Base-by-base conservation (phyloP, 2,329 filamentous ascomycete species). In the Sordariomycetes sp. region DNA sequence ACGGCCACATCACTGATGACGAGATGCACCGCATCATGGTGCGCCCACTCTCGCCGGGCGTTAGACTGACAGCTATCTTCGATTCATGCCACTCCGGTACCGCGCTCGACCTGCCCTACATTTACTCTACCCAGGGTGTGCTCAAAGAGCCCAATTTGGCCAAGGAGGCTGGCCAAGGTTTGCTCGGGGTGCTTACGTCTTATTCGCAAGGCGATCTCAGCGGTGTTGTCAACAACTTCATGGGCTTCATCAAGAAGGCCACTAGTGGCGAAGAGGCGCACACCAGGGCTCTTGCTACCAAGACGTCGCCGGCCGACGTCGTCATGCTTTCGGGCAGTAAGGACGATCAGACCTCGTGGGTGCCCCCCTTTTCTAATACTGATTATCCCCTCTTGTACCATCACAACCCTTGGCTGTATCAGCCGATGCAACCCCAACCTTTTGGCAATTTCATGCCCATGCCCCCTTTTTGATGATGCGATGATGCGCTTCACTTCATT, bases 251-350 rank as follows among this genome's bases (percentile, higher is more conserved):
- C 64, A 95, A 94, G 67, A 93, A 92, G 58, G 87, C 86, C 9
- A 82, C 84, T 12, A 76, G 66, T 35, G 88, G 90, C 46, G 72
- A 92, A 38, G 79, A 86, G n/a, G 80, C 81, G 6, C 82, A 88
- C 57, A 75, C 87, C 61, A 81, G 80, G 51, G 79, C 87, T 32
- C 63, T 88, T 44, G 72, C 82, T 45, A 95, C 90, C 27, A 95
- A 94, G 70, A 95, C 90, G 9, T 92, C 84, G 31, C 83, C 88
- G 2, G 92, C 92, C 29, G 92, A 96, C 58, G 90, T 98, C 29
- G 74, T 96, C 54, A 95, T 96, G 86, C 92, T 88, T 77, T 94
- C 86, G 35, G 92, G 92, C 37, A 94, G 86, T 66, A 96, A 96
- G 59, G 92, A 96, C 53, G 79, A 84, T 46, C 92, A 98, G 63